A percentile compares a stretch with the other conserved stretches of the same genome.
These are phyloP conservation scores for Acacia melanoxylon DNA, from an alignment of 306 rosid species.

Conservation along the genomic window DNA sequence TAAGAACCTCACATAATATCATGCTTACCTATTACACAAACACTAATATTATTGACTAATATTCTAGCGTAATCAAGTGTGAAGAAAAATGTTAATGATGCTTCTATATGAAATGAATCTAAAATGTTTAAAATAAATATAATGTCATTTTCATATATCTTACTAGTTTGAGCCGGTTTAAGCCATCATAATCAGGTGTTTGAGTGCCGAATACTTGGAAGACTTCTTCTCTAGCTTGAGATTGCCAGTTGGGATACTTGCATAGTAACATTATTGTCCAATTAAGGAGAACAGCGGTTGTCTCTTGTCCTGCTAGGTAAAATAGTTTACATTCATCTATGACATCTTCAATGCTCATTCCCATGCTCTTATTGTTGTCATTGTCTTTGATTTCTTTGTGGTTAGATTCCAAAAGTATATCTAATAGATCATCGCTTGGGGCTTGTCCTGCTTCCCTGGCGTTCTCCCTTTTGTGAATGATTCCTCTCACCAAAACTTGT, in stretches of 20 bases:
- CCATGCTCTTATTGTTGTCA: neutral
- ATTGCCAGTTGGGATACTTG: constrained; percentile 33
- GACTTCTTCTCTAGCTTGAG: constrained; percentile 40
- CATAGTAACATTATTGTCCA: constrained; percentile 39
- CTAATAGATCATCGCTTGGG: constrained; percentile 25
- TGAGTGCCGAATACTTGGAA: constrained; percentile 22
- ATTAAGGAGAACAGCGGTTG: constrained; percentile 30
- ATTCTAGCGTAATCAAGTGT: neutral
- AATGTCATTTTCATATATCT: neutral
- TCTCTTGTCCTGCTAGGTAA: constrained; percentile 45
- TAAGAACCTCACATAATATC: constrained; percentile 24
- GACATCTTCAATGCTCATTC: constrained; percentile 33
- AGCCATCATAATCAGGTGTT: constrained; percentile 27
- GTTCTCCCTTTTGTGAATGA: neutral
- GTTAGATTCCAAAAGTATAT: constrained; percentile 17
- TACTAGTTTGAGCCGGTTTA: constrained; percentile 28
- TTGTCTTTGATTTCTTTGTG: neutral
- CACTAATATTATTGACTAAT: neutral
- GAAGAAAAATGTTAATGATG: neutral
- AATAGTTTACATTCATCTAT: constrained; percentile 41
- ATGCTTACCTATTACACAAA: constrained; percentile 11
- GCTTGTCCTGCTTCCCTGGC: neutral
- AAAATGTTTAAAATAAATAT: neutral
- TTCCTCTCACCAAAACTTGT: neutral
- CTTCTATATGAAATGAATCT: neutral